Conservation (phyloP, 306 rosid species). For the Ceratonia siliqua region DNA sequence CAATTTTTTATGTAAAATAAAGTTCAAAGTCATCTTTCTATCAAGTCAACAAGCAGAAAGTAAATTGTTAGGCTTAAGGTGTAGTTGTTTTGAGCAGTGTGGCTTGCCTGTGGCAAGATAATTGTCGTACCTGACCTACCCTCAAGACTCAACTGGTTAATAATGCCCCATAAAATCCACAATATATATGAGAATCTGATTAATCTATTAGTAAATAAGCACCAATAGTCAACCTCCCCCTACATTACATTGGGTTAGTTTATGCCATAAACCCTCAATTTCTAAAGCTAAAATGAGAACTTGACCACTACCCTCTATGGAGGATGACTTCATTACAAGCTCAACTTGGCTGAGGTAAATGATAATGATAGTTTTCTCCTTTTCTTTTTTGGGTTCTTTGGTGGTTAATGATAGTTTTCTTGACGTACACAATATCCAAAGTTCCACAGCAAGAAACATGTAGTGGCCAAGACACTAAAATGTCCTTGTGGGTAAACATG, state of each 20-base stretch:
- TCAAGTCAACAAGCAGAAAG: neutral
- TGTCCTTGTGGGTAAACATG: neutral
- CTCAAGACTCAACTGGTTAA: conserved; percentile 24
- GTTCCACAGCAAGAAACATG: neutral
- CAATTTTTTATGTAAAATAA: too few relatives aligned
- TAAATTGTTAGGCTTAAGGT: neutral
- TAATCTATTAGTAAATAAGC: conserved; percentile 6
- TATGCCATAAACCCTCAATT: conserved; percentile 30
- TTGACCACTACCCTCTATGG: conserved; percentile 6
- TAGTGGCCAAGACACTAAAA: neutral
- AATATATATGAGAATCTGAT: conserved; percentile 2
- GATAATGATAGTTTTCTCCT: neutral
- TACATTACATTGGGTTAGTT: conserved; percentile 28
- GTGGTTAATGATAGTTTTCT: neutral
- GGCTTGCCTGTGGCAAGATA: conserved; percentile 22
- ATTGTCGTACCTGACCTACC: conserved; percentile 9
- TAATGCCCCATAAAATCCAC: conserved; percentile 1
- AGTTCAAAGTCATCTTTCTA: too few relatives aligned
- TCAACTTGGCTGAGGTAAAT: neutral
- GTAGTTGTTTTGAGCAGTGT: neutral
- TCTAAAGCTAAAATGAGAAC: conserved; percentile 34
- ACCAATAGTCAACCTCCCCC: conserved; percentile 42
- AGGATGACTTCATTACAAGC: conserved; percentile 3
- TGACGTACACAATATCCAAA: neutral
- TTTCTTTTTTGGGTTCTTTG: too few relatives aligned